Percentiles rank a stretch among this genome's conserved stretches.
phyloP scores from a whole-genome alignment of 208 protist genomes.

The Entamoeba invadens region DNA sequence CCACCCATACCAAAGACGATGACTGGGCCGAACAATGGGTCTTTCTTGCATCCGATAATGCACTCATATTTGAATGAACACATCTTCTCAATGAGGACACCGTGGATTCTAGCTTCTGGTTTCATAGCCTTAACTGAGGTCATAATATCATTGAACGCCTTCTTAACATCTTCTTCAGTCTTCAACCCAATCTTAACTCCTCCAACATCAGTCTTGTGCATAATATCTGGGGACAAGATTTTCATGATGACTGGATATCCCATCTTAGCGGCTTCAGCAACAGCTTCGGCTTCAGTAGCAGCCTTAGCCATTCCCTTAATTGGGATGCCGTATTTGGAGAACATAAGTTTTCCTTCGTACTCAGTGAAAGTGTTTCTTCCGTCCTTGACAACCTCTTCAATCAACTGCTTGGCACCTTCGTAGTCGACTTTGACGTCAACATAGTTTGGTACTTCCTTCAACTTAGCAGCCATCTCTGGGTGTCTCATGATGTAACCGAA shows the following conservation, averaged over 20 bases:
- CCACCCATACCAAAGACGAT: constrained; percentile 33
- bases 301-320: constrained; percentile 20
- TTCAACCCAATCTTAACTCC: constrained; percentile 28
- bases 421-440: background rate
- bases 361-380: constrained; percentile 19
- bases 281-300: constrained; percentile 22
- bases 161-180: constrained; percentile 3
- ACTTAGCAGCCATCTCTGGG: background rate
- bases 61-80: constrained; percentile 27
- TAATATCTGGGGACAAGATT: constrained; percentile 32
- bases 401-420: background rate
- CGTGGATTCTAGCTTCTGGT: background rate
- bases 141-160: constrained; percentile 22
- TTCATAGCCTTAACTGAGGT: background rate
- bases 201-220: constrained; percentile 34
- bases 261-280: constrained; percentile 15
- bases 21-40: constrained; percentile 20
- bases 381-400: constrained; percentile 11
- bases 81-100: constrained; percentile 23
- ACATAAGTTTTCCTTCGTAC: constrained; percentile 30
- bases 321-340: constrained; percentile 20
- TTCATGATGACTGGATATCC: constrained; percentile 34
- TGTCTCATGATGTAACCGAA: constrained; percentile 13
- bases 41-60: constrained; percentile 27
- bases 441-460: background rate